phyloP scores from a whole-genome alignment of 1,139 yeast species.

The Pichia sp. region DNA sequence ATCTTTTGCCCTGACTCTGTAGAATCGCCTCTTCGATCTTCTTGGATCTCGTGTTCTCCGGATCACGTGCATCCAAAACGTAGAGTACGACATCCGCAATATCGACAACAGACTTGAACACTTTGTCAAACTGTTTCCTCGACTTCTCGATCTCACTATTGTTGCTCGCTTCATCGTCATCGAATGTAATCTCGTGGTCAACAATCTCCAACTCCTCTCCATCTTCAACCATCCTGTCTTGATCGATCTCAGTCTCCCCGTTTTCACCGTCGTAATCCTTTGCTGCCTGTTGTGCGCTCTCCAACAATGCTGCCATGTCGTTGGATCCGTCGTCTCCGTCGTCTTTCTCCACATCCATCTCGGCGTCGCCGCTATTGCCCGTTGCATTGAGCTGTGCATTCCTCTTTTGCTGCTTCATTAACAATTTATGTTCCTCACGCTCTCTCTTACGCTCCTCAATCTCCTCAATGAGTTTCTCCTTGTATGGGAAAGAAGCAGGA shows the following conservation, averaged over 20 bases:
- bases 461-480: slow-evolving; percentile 74
- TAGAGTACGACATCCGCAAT: slow-evolving; percentile 86
- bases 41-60: slow-evolving; percentile 89
- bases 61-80: slow-evolving; percentile 96
- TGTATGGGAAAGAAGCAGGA: slow-evolving; percentile 92
- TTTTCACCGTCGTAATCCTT: slow-evolving; percentile 60
- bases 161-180: slow-evolving; percentile 31
- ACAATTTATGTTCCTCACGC: slow-evolving; percentile 59
- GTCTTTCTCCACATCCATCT: slow-evolving; percentile 32
- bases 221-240: slow-evolving; percentile 22
- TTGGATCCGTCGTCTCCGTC: slow-evolving; percentile 46
- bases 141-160: slow-evolving; percentile 66
- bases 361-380: slow-evolving; percentile 25
- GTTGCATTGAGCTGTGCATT: slow-evolving; percentile 41
- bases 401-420: slow-evolving; percentile 28
- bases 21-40: slow-evolving; percentile 88
- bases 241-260: slow-evolving; percentile 31
- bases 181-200: slow-evolving; percentile 42
- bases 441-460: slow-evolving; percentile 68
- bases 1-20: slow-evolving; percentile 75
- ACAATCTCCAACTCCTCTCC: slow-evolving; percentile 40
- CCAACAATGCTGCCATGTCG: slow-evolving; percentile 81
- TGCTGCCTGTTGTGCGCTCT: slow-evolving; percentile 86
- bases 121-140: slow-evolving; percentile 88
- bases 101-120: slow-evolving; percentile 77